These are phyloP conservation scores for Nicotiana paniculata DNA, from an alignment of 257 asterid genomes.

Conservation along the genomic window DNA sequence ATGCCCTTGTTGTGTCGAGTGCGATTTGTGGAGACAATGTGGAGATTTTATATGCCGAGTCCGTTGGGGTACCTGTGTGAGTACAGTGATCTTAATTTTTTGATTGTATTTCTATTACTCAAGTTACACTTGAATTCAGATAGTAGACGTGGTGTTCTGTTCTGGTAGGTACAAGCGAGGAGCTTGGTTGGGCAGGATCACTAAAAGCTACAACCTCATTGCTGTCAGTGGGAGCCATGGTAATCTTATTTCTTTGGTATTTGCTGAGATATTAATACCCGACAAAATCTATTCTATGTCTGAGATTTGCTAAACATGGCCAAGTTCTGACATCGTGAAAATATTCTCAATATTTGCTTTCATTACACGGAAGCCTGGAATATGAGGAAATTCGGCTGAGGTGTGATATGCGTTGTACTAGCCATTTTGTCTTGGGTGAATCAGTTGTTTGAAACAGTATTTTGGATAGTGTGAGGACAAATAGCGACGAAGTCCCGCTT, in stretches of 20 bases:
- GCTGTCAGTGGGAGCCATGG: constrained; percentile 41
- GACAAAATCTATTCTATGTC: neutral
- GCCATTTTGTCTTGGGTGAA: neutral
- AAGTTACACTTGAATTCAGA: neutral
- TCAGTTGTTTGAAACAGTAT: neutral
- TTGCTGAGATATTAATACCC: neutral
- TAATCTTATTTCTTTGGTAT: constrained; percentile 9
- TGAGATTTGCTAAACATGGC: neutral
- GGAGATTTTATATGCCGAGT: constrained; percentile 29
- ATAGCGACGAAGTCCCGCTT: too few relatives aligned
- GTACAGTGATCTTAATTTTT: neutral
- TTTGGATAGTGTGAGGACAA: too few relatives aligned
- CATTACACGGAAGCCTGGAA: neutral
- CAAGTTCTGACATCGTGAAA: neutral
- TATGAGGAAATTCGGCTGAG: neutral
- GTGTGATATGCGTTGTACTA: neutral
- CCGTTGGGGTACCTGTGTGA: constrained; percentile 26
- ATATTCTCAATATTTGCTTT: neutral
- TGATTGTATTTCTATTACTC: neutral
- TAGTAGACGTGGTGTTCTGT: neutral
- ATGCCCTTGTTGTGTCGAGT: constrained; percentile 32
- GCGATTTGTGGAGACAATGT: constrained; percentile 28
- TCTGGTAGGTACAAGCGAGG: constrained; percentile 28
- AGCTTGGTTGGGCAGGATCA: constrained; percentile 34
- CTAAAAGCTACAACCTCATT: constrained; percentile 28